These are phyloP conservation scores for Fraxinus platypoda DNA, from an alignment of 305 asterid species.

Conservation along the genomic window DNA sequence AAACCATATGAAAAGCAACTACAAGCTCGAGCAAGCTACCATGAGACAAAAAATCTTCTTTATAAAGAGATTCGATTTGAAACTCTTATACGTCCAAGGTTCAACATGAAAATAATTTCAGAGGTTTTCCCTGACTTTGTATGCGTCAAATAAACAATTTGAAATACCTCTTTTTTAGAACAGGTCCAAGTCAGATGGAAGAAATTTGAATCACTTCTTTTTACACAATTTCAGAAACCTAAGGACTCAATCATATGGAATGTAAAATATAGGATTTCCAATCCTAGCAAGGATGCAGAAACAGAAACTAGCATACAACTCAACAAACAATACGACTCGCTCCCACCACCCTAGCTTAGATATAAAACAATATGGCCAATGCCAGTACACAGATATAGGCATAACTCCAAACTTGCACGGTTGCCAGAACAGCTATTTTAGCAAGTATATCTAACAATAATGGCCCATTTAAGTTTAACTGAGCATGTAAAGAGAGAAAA, in stretches of 20 bases:
- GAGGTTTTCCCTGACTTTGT: background rate
- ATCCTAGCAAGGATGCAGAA: background rate
- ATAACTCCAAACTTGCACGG: background rate
- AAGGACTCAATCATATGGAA: background rate
- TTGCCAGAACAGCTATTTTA: background rate
- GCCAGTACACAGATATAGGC: background rate
- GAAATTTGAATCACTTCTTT: background rate
- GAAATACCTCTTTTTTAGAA: background rate
- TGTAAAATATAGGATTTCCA: background rate
- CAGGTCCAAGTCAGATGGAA: background rate
- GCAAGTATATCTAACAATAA: background rate
- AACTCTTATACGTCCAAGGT: background rate
- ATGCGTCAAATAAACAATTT: background rate
- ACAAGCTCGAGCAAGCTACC: background rate
- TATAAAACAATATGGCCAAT: background rate
- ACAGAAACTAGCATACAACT: background rate
- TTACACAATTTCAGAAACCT: background rate
- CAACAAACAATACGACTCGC: background rate
- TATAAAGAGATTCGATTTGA: background rate
- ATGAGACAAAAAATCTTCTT: background rate
- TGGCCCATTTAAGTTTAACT: background rate
- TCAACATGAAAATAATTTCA: background rate
- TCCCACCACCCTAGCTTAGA: background rate
- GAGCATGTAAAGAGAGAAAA: background rate
- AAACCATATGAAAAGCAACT: background rate